phyloP scores from a whole-genome alignment of 1,139 yeast species.

The Saccharomyces hybrid region DNA sequence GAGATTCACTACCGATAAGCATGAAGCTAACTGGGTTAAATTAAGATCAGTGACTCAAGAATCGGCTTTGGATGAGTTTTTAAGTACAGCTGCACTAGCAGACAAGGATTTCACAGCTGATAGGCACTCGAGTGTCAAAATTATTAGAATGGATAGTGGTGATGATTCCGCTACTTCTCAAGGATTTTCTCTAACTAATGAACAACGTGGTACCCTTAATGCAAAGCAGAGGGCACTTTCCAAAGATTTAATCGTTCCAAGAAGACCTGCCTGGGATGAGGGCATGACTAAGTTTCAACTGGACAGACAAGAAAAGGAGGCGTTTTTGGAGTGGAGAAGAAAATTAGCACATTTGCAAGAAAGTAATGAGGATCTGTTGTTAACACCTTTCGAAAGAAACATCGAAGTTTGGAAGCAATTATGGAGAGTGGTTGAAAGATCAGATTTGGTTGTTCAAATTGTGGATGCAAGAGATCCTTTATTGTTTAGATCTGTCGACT shows the following conservation, averaged over 20 bases:
- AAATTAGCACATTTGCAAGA: constrained; percentile 80
- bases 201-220: constrained; percentile 58
- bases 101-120: constrained; percentile 96
- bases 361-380: constrained; percentile 58
- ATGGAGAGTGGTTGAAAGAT: constrained; percentile 96
- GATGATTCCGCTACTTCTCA: constrained; percentile 36
- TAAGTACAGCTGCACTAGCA: constrained; percentile 90
- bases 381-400: constrained; percentile 96
- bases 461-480: constrained; percentile 96
- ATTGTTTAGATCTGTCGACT: constrained; percentile 80
- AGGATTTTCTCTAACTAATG: constrained; percentile 53
- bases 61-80: constrained; percentile 85
- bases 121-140: constrained; percentile 71
- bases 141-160: constrained; percentile 67
- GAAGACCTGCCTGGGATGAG: constrained; percentile 82
- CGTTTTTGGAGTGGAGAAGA: constrained; percentile 92
- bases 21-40: constrained; percentile 87
- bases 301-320: constrained; percentile 81
- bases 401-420: constrained; percentile 97
- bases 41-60: constrained; percentile 92
- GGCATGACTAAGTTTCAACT: constrained; percentile 67
- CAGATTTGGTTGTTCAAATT: constrained; percentile 89
- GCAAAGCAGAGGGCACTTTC: constrained; percentile 67
- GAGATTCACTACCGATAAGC: constrained; percentile 75
- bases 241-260: constrained; percentile 79